phyloP scores from a whole-genome alignment of 768 basidiomycete genomes.

The Multifurca ochricompacta region DNA sequence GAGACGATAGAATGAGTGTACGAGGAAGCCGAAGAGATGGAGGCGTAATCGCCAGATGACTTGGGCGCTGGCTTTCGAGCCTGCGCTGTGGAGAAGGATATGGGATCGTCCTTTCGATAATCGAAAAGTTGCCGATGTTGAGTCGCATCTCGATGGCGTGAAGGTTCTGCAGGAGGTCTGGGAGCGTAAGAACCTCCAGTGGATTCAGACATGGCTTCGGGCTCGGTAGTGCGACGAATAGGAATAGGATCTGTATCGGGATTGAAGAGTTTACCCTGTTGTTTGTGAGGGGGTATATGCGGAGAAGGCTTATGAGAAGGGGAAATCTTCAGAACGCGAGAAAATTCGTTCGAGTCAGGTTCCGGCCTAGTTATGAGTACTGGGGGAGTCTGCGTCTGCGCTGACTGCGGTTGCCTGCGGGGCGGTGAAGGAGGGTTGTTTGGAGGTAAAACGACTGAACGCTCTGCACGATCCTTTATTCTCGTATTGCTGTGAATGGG shows the following conservation, averaged over 20 bases:
- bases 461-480: constrained; percentile 19
- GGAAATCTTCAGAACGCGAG: constrained; percentile 62
- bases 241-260: constrained; percentile 61
- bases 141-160: constrained; percentile 30
- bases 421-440: constrained; percentile 27
- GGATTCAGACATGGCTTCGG: constrained; percentile 55
- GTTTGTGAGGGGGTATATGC: constrained; percentile 26
- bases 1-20: constrained; percentile 64
- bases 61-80: constrained; percentile 48
- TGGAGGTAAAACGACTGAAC: constrained; percentile 28
- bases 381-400: constrained; percentile 25
- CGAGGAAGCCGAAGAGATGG: constrained; percentile 67
- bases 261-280: constrained; percentile 53
- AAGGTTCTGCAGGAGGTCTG: constrained; percentile 29
- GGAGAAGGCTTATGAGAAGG: constrained; percentile 34
- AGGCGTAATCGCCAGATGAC: constrained; percentile 61
- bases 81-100: constrained; percentile 64
- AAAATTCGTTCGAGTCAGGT: constrained; percentile 67
- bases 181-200: constrained; percentile 44
- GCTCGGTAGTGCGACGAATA: constrained; percentile 52
- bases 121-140: constrained; percentile 66
- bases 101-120: constrained; percentile 84
- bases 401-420: constrained; percentile 34
- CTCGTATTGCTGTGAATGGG: not conserved
- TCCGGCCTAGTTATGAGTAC: constrained; percentile 36